These are phyloP conservation scores for Stemphylium beticola DNA, from an alignment of 2,329 filamentous ascomycete species.

Conservation along the genomic window DNA sequence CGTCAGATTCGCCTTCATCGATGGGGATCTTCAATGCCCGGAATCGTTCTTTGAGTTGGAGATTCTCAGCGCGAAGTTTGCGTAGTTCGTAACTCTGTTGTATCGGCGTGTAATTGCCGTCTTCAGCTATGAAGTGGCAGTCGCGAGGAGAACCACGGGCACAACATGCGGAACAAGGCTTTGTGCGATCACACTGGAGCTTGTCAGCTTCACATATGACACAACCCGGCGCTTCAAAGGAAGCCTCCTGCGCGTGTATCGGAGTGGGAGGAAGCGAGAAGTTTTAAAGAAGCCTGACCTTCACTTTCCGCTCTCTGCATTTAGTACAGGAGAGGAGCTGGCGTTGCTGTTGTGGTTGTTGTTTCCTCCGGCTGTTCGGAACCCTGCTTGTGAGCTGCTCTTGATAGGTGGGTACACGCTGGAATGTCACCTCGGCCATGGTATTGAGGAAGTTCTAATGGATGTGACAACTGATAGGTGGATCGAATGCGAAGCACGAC, in stretches of 20 bases:
- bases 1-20: constrained; percentile 48
- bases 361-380: constrained; percentile 38
- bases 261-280: neutral
- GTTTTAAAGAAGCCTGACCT: constrained; percentile 40
- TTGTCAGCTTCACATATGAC: neutral
- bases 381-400: constrained; percentile 12
- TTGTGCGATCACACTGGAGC: constrained; percentile 55
- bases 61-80: constrained; percentile 54
- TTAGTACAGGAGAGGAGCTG: constrained; percentile 58
- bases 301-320: constrained; percentile 57
- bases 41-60: constrained; percentile 53
- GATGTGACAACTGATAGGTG: too few species aligned
- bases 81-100: constrained; percentile 57
- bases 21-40: constrained; percentile 41
- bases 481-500: too few species aligned
- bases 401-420: constrained; percentile 16
- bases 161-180: constrained; percentile 58
- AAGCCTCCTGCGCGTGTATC: neutral
- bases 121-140: constrained; percentile 56
- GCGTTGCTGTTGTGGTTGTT: constrained; percentile 50
- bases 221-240: too few species aligned
- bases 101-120: constrained; percentile 55
- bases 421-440: constrained; percentile 20
- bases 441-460: neutral
- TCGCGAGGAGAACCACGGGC: constrained; percentile 56